Conservation (phyloP, 2,329 filamentous ascomycete species). For the Ophiostoma sp. region DNA sequence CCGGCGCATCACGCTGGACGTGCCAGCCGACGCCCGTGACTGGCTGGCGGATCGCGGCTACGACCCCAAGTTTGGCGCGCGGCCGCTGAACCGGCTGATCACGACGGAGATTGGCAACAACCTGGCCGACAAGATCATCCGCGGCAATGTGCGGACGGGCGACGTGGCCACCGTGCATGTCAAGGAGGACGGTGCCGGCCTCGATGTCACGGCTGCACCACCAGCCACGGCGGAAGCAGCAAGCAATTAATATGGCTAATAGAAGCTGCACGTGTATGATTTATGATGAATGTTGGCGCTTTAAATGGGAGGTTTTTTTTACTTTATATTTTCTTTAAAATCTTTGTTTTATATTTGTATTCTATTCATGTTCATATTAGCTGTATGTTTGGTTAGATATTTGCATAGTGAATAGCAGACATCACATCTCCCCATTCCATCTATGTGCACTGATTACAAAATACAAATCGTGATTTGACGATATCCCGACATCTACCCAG, state of each 20-base stretch:
- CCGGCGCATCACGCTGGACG: constrained; percentile 70
- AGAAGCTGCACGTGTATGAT: not conserved
- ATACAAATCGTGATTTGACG: no score
- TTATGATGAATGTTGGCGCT: not conserved
- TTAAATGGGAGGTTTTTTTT: not conserved
- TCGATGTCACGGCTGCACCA: constrained; percentile 43
- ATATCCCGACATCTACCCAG: no score
- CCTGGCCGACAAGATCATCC: constrained; percentile 86
- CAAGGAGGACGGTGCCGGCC: constrained; percentile 53
- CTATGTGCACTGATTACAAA: no score
- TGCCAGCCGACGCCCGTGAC: constrained; percentile 65
- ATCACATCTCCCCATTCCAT: not conserved
- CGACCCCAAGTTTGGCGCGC: constrained; percentile 83
- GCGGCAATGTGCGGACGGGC: constrained; percentile 71
- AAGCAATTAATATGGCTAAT: not conserved
- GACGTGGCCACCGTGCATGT: constrained; percentile 67
- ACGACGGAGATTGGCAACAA: constrained; percentile 83
- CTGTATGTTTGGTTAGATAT: not conserved
- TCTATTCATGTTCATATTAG: not conserved
- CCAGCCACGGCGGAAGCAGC: not conserved
- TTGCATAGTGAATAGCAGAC: not conserved
- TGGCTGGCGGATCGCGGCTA: constrained; percentile 91
- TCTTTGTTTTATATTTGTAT: not conserved
- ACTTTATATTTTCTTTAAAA: not conserved
- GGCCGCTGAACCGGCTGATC: constrained; percentile 86